phyloP scores from a whole-genome alignment of 805 yeast species.

The Danielozyma ontarioensis region DNA sequence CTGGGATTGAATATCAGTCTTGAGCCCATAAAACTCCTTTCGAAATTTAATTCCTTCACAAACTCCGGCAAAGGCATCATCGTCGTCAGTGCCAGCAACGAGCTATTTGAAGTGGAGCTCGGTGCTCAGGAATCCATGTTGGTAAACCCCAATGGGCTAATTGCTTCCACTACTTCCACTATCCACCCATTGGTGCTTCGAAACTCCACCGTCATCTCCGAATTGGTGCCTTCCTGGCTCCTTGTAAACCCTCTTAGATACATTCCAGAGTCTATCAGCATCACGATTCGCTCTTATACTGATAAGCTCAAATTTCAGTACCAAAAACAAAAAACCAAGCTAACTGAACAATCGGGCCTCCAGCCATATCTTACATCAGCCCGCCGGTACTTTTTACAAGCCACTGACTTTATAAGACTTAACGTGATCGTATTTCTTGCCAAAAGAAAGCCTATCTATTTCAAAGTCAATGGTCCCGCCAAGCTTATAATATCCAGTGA shows the following conservation, averaged over 20 bases:
- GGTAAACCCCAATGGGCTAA: slow-evolving; percentile 33
- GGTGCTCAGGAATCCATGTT: slow-evolving; percentile 31
- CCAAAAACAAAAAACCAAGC: no score
- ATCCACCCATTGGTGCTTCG: not conserved
- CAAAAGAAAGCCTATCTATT: not conserved
- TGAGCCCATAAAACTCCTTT: slow-evolving; percentile 9
- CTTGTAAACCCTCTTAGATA: no score
- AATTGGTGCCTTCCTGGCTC: no score
- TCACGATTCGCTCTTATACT: no score
- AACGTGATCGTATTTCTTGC: no score
- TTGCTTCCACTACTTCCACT: slow-evolving; percentile 21
- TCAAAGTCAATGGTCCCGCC: not conserved
- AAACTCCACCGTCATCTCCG: no score
- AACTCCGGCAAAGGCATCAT: slow-evolving; percentile 35
- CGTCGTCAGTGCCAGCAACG: slow-evolving; percentile 36
- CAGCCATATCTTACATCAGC: no score
- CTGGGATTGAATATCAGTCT: slow-evolving; percentile 34
- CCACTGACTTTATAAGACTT: no score
- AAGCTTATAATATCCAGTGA: not conserved
- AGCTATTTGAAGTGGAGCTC: slow-evolving; percentile 31
- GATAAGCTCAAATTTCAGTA: no score
- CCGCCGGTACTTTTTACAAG: no score
- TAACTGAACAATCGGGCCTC: no score
- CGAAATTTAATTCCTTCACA: slow-evolving; percentile 19
- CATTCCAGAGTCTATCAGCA: no score